These are phyloP conservation scores for Leccinum glutinopallens DNA, from an alignment of 1,284 basidiomycete species.

Conservation along the genomic window DNA sequence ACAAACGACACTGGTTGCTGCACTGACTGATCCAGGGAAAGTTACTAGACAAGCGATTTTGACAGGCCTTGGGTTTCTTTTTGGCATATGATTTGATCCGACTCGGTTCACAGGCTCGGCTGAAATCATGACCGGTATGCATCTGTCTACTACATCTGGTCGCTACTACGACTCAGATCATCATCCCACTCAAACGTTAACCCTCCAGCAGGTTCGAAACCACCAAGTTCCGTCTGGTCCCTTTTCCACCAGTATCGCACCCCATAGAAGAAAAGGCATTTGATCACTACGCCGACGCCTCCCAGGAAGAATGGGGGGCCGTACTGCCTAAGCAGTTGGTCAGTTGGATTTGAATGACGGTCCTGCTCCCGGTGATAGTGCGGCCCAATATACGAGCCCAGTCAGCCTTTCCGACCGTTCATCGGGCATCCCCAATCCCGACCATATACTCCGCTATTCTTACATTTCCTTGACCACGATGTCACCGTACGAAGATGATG, in stretches of 20 bases:
- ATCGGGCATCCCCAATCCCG: conserved; percentile 89
- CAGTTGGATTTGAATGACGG: conserved; percentile 75
- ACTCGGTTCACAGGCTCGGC: background rate
- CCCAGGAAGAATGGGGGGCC: conserved; percentile 64
- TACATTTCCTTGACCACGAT: conserved; percentile 72
- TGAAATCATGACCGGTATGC: background rate
- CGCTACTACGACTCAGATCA: too few relatives aligned
- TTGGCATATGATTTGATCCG: conserved; percentile 26
- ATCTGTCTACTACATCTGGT: too few relatives aligned
- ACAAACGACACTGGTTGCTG: background rate
- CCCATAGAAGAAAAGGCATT: conserved; percentile 72
- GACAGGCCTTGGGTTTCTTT: conserved; percentile 12
- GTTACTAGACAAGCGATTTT: conserved; percentile 21
- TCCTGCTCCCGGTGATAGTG: conserved; percentile 66
- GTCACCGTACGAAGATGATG: conserved; percentile 69
- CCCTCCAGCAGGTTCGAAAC: conserved; percentile 82
- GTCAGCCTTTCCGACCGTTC: conserved; percentile 67
- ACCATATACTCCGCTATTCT: conserved; percentile 60
- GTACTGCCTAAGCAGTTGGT: conserved; percentile 77
- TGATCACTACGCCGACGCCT: conserved; percentile 54
- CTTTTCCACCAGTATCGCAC: conserved; percentile 65
- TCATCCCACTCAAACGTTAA: conserved; percentile 53
- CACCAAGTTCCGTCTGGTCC: conserved; percentile 72
- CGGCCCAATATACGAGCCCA: conserved; percentile 81
- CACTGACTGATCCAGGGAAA: conserved; percentile 23